Base-by-base conservation (phyloP, 768 basidiomycete genomes). In the Podaxis pistillaris region DNA sequence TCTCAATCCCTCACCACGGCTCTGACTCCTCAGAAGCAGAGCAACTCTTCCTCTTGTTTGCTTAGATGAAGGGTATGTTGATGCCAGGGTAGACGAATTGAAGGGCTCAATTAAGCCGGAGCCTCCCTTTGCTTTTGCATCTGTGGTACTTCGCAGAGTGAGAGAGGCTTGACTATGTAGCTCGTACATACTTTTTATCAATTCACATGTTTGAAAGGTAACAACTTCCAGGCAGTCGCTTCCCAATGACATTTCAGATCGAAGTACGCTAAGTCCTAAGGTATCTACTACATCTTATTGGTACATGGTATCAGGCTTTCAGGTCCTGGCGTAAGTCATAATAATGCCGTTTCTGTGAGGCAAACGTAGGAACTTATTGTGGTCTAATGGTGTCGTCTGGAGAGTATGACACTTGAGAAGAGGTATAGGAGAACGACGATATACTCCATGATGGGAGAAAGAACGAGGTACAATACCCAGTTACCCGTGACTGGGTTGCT, bases 21-120 rank as follows among this genome's bases (percentile, higher is more conserved):
- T 51, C 50, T 46, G 47, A 33, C 54, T 50, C 53, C 28, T 40
- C 37, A 37, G 46, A 26, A 55, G 57, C 46, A 69, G 72, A 75
- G 86, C 75, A 86, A 88, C 88, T 89, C 86, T 79, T 71, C 65
- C 76, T 76, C 77, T 68, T 65, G 24, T 19, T 50, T 64, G 63
- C 64, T 72, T 77, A 76, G 78, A 79, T 70, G 61, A 69, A 65
- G 84, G 88, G 88, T 89, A 89, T 73, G 38, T 19, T 64, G 70
- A 71, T 69, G 64, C 75, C 73, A 78, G 77, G 84, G 78, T 63
- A 82, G 78, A 84, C 67, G 41, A 49, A 64, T 44, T 8, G 17
- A 68, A 55, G 87, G 80, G 82, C 79, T 76, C 88, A 88, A 88
- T 88, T 90, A 90, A 90, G 88, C 88, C 88, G 88, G 87, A 89